Evolutionary conservation across 2,329 filamentous ascomycete species (phyloP), one percentile per base, ranked within the genome.

Genomic region (Calonectria montana): DNA sequence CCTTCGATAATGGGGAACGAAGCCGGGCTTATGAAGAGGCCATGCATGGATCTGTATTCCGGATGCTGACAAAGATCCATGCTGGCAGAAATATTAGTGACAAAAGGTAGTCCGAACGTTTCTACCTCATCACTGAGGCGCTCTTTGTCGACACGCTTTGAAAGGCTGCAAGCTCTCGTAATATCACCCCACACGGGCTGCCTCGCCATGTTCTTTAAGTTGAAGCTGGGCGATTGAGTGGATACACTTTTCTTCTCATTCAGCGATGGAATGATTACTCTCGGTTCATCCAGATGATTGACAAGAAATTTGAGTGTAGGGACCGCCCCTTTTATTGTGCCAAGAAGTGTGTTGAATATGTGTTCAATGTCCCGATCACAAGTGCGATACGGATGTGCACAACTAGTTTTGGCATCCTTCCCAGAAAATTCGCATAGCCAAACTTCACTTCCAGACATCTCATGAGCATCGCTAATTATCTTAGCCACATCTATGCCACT

Each of bases 221-320:
- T 74, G 16, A 83, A 72, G 0, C 31, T 10, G 13, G 31, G 31
- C 3, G 39, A 62, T 45, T 31, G 43, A 23, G 0, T 62, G 3
- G 0, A 25, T 1, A 13, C 0, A 43, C 12, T 5, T 63, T 16
- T 15, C n/a, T 25, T 68, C 16, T 59, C 41, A 27, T 13, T 6
- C 16, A 9, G 15, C 0, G 75, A 72, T 1, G 80, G 81, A 10
- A 83, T 48, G 21, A 88, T 12, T 3, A 87, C 83, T 4, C 83
- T 78, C 1, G 87, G 86, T 72, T 89, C 87, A 63, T 89, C 87
- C 4, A 88, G 78, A 45, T 85, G 82, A 55, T 88, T 89, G 16
- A 88, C 78, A 0, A 88, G 80, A 27, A 89, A 84, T 10, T 78
- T 79, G 13, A 87, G 67, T 29, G 87, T 78, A 0, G 85, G 84